Conservation (phyloP, 192 early-diverging fungal genomes). For the Linnemannia exigua region DNA sequence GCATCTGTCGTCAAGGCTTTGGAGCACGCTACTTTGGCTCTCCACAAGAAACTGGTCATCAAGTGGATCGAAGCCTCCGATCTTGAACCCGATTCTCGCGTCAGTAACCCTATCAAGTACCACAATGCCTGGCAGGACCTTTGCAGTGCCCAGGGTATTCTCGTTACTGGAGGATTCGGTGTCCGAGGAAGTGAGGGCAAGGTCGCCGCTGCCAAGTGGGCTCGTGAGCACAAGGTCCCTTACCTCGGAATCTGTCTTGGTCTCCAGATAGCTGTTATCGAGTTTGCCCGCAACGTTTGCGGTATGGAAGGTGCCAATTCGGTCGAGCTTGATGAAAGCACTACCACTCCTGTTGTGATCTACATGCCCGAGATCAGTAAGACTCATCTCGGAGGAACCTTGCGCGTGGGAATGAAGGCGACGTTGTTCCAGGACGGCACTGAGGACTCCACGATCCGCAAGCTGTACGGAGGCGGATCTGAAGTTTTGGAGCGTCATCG, state of each 20-base stretch:
- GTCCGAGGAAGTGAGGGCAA: slow-evolving; percentile 96
- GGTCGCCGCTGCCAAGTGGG: slow-evolving; percentile 94
- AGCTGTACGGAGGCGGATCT: slow-evolving; percentile 75
- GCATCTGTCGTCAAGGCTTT: slow-evolving; percentile 96
- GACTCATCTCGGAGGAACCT: slow-evolving; percentile 94
- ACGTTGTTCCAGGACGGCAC: slow-evolving; percentile 80
- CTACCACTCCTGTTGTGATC: slow-evolving; percentile 83
- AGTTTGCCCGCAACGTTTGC: slow-evolving; percentile 94
- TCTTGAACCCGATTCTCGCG: slow-evolving; percentile 80
- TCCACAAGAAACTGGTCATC: slow-evolving; percentile 85
- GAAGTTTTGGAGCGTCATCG: slow-evolving; percentile 87
- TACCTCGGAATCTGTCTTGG: slow-evolving; percentile 99
- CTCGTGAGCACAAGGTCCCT: slow-evolving; percentile 95
- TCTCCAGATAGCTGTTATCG: slow-evolving; percentile 95
- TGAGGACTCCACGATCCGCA: slow-evolving; percentile 73
- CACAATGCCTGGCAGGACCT: slow-evolving; percentile 96
- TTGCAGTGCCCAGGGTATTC: slow-evolving; percentile 88
- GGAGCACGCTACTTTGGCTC: slow-evolving; percentile 91
- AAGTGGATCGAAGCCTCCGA: slow-evolving; percentile 96
- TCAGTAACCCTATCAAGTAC: slow-evolving; percentile 88
- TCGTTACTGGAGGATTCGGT: slow-evolving; percentile 98
- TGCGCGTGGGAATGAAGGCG: slow-evolving; percentile 89
- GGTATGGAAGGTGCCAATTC: slow-evolving; percentile 85
- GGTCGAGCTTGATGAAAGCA: slow-evolving; percentile 84
- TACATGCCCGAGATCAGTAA: slow-evolving; percentile 99